Evolutionary conservation across 805 yeast species (phyloP).

Genomic region (Lachancea dasiensis): DNA sequence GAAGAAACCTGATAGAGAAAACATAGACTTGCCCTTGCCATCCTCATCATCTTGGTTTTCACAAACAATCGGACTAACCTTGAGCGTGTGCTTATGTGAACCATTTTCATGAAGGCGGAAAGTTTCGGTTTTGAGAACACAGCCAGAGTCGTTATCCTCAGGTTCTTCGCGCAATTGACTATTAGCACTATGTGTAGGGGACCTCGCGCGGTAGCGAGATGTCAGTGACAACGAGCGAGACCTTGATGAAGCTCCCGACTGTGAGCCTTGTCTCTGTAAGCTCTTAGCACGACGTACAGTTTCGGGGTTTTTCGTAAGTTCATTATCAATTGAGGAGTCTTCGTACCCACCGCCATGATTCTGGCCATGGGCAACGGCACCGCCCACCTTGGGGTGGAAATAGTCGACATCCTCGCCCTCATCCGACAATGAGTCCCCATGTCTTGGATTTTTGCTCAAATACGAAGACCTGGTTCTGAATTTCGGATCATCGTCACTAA

Average conservation of each 20-base stretch:
- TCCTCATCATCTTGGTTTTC: slow-evolving; percentile 13
- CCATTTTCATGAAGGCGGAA: slow-evolving; percentile 26
- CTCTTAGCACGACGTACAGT: slow-evolving; percentile 10
- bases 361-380: slow-evolving; percentile 1
- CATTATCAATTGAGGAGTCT: slow-evolving; percentile 9
- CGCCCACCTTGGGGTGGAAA: not conserved
- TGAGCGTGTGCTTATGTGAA: slow-evolving; percentile 24
- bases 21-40: slow-evolving; percentile 16
- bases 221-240: slow-evolving; percentile 9
- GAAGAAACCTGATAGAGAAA: slow-evolving; percentile 23
- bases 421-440: not conserved
- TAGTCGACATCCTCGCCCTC: slow-evolving; percentile 4
- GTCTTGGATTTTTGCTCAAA: not conserved
- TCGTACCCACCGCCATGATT: too few relatives aligned
- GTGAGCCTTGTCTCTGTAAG: slow-evolving; percentile 5
- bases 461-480: not conserved
- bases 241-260: not conserved
- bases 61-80: slow-evolving; percentile 17
- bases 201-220: slow-evolving; percentile 7
- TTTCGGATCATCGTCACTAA: slow-evolving; percentile 20
- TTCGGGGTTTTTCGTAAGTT: slow-evolving; percentile 8
- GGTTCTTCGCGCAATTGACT: slow-evolving; percentile 1
- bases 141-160: slow-evolving; percentile 9
- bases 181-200: slow-evolving; percentile 5
- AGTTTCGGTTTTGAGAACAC: slow-evolving; percentile 18